Evolutionary conservation across 768 basidiomycete genomes (phyloP).

Genomic region (Heimioporus sp.): DNA sequence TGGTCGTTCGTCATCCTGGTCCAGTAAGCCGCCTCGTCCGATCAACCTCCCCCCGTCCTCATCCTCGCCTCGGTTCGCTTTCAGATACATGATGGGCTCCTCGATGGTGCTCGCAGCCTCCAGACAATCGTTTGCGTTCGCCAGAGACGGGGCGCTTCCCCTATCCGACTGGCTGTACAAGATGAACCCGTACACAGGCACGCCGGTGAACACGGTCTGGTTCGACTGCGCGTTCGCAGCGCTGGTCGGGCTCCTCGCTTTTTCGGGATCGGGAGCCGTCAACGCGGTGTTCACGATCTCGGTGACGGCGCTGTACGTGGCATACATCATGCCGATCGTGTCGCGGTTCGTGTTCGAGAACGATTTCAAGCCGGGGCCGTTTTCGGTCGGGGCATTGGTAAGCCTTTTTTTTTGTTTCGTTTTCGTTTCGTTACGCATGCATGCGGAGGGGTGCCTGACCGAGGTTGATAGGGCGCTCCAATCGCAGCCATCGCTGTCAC

Average conservation of each 20-base stretch:
- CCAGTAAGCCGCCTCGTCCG: constrained; percentile 30
- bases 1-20: constrained; percentile 53
- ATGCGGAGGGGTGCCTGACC: not conserved
- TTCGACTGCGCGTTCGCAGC: constrained; percentile 41
- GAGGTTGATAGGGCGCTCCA: constrained; percentile 43
- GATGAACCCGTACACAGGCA: constrained; percentile 47
- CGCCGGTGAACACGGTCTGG: constrained; percentile 62
- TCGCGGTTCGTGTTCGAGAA: constrained; percentile 47
- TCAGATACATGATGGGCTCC: constrained; percentile 45
- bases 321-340: constrained; percentile 44
- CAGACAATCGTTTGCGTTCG: constrained; percentile 54
- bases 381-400: constrained; percentile 41
- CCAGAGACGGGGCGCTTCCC: constrained; percentile 59
- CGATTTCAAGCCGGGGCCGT: constrained; percentile 44
- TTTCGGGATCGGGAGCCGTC: constrained; percentile 52
- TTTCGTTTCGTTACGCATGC: no score
- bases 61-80: not conserved
- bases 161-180: constrained; percentile 50
- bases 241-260: constrained; percentile 50
- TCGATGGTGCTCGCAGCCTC: constrained; percentile 43
- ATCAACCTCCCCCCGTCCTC: not conserved
- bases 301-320: constrained; percentile 42
- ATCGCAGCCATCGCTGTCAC: constrained; percentile 50
- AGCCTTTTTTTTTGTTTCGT: not conserved
- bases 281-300: constrained; percentile 53